phyloP scores from a whole-genome alignment of 2,329 filamentous ascomycete genomes.

The Bipolaris oryzae region DNA sequence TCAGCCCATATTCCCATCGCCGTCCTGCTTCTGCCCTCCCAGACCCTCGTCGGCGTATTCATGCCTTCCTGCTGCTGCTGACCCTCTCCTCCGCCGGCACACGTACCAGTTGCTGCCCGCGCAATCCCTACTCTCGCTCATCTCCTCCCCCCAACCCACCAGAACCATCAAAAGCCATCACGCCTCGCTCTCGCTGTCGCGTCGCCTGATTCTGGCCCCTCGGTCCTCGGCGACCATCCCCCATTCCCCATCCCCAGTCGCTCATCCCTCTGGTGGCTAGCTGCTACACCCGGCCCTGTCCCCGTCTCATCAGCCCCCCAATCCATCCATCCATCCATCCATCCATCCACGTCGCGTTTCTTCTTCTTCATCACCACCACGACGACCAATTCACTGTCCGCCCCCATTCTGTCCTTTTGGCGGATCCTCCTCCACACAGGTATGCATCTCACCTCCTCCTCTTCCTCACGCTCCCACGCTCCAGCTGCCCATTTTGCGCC shows the following conservation, averaged over 20 bases:
- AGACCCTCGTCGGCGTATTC: neutral
- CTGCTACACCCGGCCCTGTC: slow-evolving; percentile 3
- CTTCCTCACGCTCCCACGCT: neutral
- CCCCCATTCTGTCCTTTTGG: neutral
- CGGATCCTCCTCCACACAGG: slow-evolving; percentile 1
- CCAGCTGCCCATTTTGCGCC: slow-evolving; percentile 2
- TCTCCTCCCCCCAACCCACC: neutral
- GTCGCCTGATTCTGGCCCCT: neutral
- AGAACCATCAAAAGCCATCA: neutral
- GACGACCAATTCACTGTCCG: neutral
- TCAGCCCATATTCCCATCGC: slow-evolving; percentile 3
- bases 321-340: no score
- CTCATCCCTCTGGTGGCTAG: neutral
- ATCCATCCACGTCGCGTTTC: no score
- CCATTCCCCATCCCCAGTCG: neutral
- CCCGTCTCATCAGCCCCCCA: neutral
- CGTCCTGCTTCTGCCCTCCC: slow-evolving; percentile 5
- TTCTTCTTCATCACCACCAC: neutral
- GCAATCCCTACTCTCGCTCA: no score
- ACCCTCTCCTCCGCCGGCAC: no score
- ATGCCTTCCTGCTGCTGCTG: neutral
- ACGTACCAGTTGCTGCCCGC: no score
- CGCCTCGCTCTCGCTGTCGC: neutral
- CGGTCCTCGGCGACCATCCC: neutral
- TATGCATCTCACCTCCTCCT: slow-evolving; percentile 12